Base-by-base conservation (phyloP, 1,284 basidiomycete genomes). In the Fomitopsis palustris region DNA sequence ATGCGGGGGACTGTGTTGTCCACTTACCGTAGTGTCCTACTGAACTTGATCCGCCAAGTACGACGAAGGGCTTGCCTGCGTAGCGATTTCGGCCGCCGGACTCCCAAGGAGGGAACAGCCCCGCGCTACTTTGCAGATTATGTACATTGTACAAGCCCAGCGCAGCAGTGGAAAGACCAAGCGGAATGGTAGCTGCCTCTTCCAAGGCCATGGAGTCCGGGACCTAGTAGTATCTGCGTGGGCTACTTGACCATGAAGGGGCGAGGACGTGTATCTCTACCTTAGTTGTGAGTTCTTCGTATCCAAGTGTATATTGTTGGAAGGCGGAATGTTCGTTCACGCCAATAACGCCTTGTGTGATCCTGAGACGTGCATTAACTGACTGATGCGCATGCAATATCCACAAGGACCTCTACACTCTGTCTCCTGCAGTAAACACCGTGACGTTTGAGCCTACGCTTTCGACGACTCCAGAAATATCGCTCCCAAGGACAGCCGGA, bases 401-500 rank as follows among this genome's bases (percentile, higher is more conserved):
- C 9, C 9, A 23, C 42, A 33, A 8, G 27, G 29, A 2, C 37
- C 42, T 39, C 8, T 63, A 80, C 79, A 86, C 79, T 64, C 68
- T 76, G 58, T 84, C 80, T 3, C 84, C 83, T 10, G 77, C 74
- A 10, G 72, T 65, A 62, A 83, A 73, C 39, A 68, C 62, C 0
- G 68, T 65, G 0, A 82, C 79, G 1, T 74, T 76, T 17, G 73
- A 64, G 4, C 81, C 83, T 10, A 83, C 67, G 35, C 71, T 69
- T 19, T 77, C 77, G 31, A 85, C 76, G 9, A 74, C 67, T 2
- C 84, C 84, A 3, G 76, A 74, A 43, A 72, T 76, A 62, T 86
- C 84, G 3, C 69, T 73, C 16, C 84, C 84, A 17, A 80, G 61
- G 19, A 78, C 67, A 1, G 72, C 66, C 2, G 79, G 78, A 59